These are phyloP conservation scores for Juncus inflexus DNA, from an alignment of 176 grass and related monocot species.

Conservation along the genomic window DNA sequence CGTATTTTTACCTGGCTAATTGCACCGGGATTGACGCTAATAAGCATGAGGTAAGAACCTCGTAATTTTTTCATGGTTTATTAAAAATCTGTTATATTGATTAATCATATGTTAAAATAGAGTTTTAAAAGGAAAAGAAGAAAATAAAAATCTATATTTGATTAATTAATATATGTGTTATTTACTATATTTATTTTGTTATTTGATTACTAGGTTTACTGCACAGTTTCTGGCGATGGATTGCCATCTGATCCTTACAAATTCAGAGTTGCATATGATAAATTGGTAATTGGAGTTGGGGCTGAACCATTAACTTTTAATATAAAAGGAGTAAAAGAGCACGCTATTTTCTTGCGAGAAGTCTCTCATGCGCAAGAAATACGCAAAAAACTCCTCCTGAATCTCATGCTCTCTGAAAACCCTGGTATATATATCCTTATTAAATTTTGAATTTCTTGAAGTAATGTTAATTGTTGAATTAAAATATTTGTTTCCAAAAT, in stretches of 20 bases:
- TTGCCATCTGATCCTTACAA: conserved; percentile 40
- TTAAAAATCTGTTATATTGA: not conserved
- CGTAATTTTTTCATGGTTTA: not conserved
- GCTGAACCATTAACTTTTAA: conserved; percentile 82
- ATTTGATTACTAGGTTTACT: conserved; percentile 37
- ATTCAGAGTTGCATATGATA: conserved; percentile 88
- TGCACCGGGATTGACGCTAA: conserved; percentile 53
- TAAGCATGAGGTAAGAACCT: conserved; percentile 44
- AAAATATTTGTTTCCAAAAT: not conserved
- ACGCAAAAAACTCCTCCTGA: conserved; percentile 71
- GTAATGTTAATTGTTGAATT: not conserved
- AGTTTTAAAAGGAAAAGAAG: too few relatives aligned
- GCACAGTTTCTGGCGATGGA: conserved; percentile 37
- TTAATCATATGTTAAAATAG: not conserved
- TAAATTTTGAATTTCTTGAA: not conserved
- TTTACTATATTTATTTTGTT: too few relatives aligned
- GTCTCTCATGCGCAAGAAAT: conserved; percentile 91
- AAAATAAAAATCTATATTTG: too few relatives aligned
- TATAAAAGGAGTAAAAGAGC: conserved; percentile 74
- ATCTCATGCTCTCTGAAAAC: conserved; percentile 90
- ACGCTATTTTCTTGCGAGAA: conserved; percentile 88
- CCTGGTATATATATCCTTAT: conserved; percentile 38
- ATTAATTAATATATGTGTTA: too few relatives aligned
- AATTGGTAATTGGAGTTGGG: conserved; percentile 86
- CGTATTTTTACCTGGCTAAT: conserved; percentile 73